Percentiles rank a stretch among this genome's conserved stretches.
Conservation (phyloP, 306 rosid genomes). For the Lagenaria siceraria region DNA sequence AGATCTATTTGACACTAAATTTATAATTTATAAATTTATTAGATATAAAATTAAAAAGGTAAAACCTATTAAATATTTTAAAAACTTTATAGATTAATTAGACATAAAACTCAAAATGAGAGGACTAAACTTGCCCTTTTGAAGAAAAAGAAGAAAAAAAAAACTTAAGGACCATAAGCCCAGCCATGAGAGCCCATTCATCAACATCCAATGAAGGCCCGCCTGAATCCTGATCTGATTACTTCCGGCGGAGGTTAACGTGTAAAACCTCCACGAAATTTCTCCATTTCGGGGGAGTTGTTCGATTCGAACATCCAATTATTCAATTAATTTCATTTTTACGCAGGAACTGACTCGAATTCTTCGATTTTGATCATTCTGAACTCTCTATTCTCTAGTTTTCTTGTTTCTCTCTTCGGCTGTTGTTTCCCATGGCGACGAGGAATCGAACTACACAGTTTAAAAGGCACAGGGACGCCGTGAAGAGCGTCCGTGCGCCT, state of each 20-base stretch:
- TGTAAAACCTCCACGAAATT: background rate
- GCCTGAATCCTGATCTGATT: background rate
- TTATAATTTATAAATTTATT: too few species aligned
- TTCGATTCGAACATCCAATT: background rate
- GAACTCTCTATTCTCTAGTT: background rate
- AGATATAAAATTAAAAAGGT: too few species aligned
- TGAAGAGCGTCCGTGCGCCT: slow-evolving; percentile 65
- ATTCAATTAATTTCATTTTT: background rate
- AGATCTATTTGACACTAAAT: too few species aligned
- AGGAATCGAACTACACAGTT: slow-evolving; percentile 47
- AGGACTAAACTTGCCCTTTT: too few species aligned
- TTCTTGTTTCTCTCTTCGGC: background rate
- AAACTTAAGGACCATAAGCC: background rate
- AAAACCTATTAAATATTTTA: too few species aligned
- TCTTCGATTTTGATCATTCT: background rate
- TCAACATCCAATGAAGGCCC: background rate
- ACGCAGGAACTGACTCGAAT: background rate
- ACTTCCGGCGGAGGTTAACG: background rate
- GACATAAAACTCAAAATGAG: too few species aligned
- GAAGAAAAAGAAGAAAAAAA: too few species aligned
- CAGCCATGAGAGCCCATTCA: background rate
- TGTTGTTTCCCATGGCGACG: slow-evolving; percentile 42
- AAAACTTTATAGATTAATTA: too few species aligned
- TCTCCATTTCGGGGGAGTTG: background rate
- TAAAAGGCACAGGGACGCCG: slow-evolving; percentile 54